These are phyloP conservation scores for Cyclotella baltica DNA, from an alignment of 108 stramenopile species.

Conservation along the genomic window DNA sequence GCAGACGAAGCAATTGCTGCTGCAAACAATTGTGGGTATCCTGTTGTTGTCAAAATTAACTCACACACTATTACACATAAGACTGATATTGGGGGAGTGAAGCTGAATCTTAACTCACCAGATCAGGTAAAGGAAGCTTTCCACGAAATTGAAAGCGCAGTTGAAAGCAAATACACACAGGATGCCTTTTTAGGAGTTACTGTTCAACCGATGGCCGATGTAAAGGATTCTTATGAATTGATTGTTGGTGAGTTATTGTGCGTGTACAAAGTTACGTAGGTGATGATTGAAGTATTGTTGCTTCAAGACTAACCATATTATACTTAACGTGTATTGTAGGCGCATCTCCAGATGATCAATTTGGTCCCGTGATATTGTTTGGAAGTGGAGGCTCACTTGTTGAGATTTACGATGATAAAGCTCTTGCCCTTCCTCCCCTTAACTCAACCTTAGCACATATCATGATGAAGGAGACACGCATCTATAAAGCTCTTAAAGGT, in stretches of 20 bases:
- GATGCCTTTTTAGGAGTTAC: slow-evolving; percentile 42
- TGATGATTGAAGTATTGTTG: too few species aligned
- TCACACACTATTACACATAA: slow-evolving; percentile 49
- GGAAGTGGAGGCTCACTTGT: slow-evolving; percentile 45
- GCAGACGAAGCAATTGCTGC: slow-evolving; percentile 39
- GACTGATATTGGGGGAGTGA: slow-evolving; percentile 52
- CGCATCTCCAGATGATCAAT: slow-evolving; percentile 34
- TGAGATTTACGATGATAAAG: slow-evolving; percentile 36
- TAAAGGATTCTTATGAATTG: slow-evolving; percentile 38
- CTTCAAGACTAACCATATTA: too few species aligned
- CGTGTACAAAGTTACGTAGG: background rate
- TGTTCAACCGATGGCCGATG: slow-evolving; percentile 31
- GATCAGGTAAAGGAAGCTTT: slow-evolving; percentile 41
- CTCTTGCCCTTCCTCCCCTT: slow-evolving; percentile 42
- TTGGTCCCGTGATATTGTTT: slow-evolving; percentile 48
- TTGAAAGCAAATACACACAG: slow-evolving; percentile 7
- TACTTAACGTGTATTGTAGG: too few species aligned
- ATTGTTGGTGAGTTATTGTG: slow-evolving; percentile 24
- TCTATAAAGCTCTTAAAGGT: slow-evolving; percentile 39
- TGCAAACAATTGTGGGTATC: slow-evolving; percentile 38
- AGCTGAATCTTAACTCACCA: slow-evolving; percentile 35
- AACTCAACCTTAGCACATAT: slow-evolving; percentile 48
- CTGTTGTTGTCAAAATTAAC: slow-evolving; percentile 46
- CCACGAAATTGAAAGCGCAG: slow-evolving; percentile 9
- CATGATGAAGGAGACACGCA: slow-evolving; percentile 45